Percentiles rank a stretch among this genome's conserved stretches.
Conservation (phyloP, 345 rosid species). For the Eucalyptus cloeziana region DNA sequence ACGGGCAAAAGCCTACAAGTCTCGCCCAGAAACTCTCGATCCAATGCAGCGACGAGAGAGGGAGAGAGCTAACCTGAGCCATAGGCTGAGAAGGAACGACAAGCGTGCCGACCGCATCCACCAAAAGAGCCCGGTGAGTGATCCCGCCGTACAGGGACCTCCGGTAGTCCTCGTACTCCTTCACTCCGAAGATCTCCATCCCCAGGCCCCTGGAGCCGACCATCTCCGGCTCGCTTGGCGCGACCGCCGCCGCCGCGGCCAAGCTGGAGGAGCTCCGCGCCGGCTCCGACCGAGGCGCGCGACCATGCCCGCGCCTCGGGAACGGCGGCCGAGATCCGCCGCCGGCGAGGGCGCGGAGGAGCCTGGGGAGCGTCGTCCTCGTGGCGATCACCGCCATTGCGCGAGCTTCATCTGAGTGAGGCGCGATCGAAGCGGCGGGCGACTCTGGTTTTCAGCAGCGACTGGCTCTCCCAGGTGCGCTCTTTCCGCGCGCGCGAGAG, state of each 20-base stretch:
- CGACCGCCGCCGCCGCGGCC: conserved; percentile 14
- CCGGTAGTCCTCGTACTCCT: conserved; percentile 79
- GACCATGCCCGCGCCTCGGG: background rate
- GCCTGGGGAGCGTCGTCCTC: background rate
- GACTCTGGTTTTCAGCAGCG: background rate
- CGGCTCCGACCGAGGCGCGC: background rate
- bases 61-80: conserved; percentile 48
- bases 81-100: conserved; percentile 94
- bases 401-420: background rate
- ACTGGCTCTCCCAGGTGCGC: background rate
- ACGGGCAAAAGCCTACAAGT: background rate
- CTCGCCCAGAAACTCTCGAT: background rate
- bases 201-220: conserved; percentile 9
- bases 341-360: background rate
- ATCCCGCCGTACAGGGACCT: conserved; percentile 73
- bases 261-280: conserved; percentile 4
- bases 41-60: background rate
- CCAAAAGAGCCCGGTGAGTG: conserved; percentile 81
- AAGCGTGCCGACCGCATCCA: conserved; percentile 94
- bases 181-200: conserved; percentile 28
- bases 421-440: background rate
- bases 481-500: background rate
- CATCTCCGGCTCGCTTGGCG: conserved; percentile 8
- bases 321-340: background rate
- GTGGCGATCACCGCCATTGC: background rate